Base-by-base conservation (phyloP, 2,329 filamentous ascomycete species). In the Diplocarpon mali region DNA sequence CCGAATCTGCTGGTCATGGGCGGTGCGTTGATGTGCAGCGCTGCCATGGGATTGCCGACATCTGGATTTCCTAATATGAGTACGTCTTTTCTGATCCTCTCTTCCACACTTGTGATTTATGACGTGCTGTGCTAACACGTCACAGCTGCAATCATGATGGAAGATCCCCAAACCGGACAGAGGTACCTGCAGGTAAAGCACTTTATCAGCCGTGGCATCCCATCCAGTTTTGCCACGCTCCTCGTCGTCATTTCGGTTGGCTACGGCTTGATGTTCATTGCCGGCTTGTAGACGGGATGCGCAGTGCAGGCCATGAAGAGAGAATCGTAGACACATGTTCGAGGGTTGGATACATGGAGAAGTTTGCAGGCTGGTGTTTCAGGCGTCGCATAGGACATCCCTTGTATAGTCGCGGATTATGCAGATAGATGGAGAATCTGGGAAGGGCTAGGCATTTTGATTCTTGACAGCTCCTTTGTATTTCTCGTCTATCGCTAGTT, bases 31-130 rank as follows among this genome's bases (percentile, higher is more conserved):
- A 98, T 98, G 88, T 95, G 92, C 61, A 90, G 83, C 53, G 89
- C 89, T n/a, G 92, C 87, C 2, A 98, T 98, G 92, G 92, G 82
- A 11, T 66, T 98, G 65, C 92, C 92, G 2, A 98, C 92, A 0
- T 90, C 83, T 62, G 93, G 92, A 8, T 98, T 98, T 68, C 92
- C 92, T 1, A 98, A 98, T 57, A 98, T 98, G 92, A 98, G 89
- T 95, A 77, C 73, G 88, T 84, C 36, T 29, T 8, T 9, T 29
- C 24, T 10, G 4, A 12, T 32, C 45, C 10, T 32, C 31, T 16
- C 47, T 35, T 35, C 15, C 14, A 24, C 32, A 2, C 15, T 43
- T 40, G 20, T 24, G 7, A 24, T 24, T 4, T 7, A 24, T 24
- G 20, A 3, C 7, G 20, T 24, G 20, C 20, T 24, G 20, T 27